Percentiles rank a stretch among this genome's conserved stretches.
Conservation (phyloP, 2,329 filamentous ascomycete species). For the Ophiostoma sp. region DNA sequence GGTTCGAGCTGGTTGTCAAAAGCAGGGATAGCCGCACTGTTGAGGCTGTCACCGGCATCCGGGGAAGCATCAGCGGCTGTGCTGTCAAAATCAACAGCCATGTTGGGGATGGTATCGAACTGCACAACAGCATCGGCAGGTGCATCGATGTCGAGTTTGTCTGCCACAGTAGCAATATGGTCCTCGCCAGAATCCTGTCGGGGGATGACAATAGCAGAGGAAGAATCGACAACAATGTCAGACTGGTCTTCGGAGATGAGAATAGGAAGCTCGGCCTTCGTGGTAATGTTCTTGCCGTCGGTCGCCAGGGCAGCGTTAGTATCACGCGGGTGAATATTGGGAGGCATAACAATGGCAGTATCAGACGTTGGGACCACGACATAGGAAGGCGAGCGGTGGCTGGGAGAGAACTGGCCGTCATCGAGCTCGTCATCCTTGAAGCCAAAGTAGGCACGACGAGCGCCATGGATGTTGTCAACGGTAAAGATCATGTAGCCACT, state of each 20-base stretch:
- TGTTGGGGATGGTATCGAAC: not conserved
- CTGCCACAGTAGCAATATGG: not conserved
- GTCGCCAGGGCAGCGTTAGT: not conserved
- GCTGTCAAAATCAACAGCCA: not conserved
- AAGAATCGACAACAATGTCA: not conserved
- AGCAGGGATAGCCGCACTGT: not conserved
- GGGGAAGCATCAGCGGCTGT: not conserved
- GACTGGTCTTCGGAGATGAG: slow-evolving; percentile 8
- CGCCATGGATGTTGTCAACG: slow-evolving; percentile 23
- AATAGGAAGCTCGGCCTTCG: not conserved
- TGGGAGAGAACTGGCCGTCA: slow-evolving; percentile 10
- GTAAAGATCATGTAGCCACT: slow-evolving; percentile 27
- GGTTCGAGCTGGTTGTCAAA: not conserved
- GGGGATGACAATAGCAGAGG: not conserved
- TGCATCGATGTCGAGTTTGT: not conserved
- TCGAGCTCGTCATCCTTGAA: slow-evolving; percentile 25
- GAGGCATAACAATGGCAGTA: slow-evolving; percentile 11
- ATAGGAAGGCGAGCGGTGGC: slow-evolving; percentile 19
- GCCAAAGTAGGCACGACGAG: slow-evolving; percentile 27
- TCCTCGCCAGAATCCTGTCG: not conserved
- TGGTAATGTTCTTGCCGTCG: not conserved
- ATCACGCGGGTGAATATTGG: not conserved
- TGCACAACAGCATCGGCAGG: not conserved
- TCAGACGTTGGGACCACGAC: slow-evolving; percentile 8
- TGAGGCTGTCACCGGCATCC: not conserved